phyloP scores from a whole-genome alignment of 2,329 filamentous ascomycete genomes.

The Periglandula ipomoeae region DNA sequence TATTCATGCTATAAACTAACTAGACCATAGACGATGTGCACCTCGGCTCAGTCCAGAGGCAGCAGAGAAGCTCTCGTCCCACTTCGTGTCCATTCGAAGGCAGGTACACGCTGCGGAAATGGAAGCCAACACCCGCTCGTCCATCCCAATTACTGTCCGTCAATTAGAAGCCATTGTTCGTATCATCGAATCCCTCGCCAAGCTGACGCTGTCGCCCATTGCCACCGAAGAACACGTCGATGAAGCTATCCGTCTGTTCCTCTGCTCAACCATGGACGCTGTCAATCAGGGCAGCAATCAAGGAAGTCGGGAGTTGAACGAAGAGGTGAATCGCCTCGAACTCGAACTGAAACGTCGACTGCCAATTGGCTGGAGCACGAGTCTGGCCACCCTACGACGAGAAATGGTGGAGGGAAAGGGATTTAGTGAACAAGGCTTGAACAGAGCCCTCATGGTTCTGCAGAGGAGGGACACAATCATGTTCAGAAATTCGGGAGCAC shows the following conservation, averaged over 20 bases:
- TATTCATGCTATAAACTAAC: conserved; percentile 18
- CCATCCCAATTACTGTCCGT: conserved; percentile 94
- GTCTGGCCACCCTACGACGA: conserved; percentile 70
- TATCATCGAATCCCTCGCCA: conserved; percentile 92
- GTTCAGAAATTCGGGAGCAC: conserved; percentile 65
- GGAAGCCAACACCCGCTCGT: conserved; percentile 80
- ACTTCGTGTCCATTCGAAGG: conserved; percentile 92
- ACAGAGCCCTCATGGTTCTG: conserved; percentile 75
- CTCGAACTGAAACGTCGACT: conserved; percentile 78
- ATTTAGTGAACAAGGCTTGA: conserved; percentile 79
- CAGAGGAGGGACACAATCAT: conserved; percentile 81
- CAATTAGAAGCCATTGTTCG: conserved; percentile 96
- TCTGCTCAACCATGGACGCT: conserved; percentile 96
- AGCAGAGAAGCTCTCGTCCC: conserved; percentile 89
- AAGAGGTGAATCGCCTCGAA: conserved; percentile 80
- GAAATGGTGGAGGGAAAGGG: conserved; percentile 91
- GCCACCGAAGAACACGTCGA: conserved; percentile 90
- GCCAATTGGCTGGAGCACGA: conserved; percentile 93
- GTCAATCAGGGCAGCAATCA: conserved; percentile 81
- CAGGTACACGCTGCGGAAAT: conserved; percentile 89
- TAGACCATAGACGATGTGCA: conserved; percentile 62
- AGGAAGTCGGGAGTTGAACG: conserved; percentile 80
- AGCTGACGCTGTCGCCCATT: conserved; percentile 75
- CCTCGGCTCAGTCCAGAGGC: conserved; percentile 84
- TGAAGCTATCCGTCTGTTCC: conserved; percentile 92